Evolutionary conservation across 1,139 yeast species (phyloP), one percentile per base, ranked within the genome.

Genomic region (Eremothecium sinecaudum): DNA sequence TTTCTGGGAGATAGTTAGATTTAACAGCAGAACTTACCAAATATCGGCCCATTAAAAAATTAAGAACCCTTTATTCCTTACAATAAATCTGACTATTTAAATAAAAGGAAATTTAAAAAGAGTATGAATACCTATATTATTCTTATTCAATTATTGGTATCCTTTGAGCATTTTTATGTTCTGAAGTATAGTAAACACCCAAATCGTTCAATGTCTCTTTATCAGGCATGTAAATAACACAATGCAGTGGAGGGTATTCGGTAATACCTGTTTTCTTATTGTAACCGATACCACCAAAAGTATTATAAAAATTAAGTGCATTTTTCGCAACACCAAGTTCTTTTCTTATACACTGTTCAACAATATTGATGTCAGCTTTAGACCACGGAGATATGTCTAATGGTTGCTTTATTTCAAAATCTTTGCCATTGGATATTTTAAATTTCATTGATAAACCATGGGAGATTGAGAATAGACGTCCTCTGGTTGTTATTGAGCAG

Each of bases 331-430:
- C 41, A 26, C 67, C 71, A 41, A 73, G 69, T 49, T 75, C 79
- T 32, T 63, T 61, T 43, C 65, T 50, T n/a, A 76, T 72, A 69
- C 51, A 33, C 72, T 74, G 50, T 54, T 64, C 44, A 64, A 59
- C 31, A 67, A 52, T 46, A 64, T 65, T 36, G 56, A 66, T 36
- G 71, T 68, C 49, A 62, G 65, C 14, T 37, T 47, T 35, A 66
- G 59, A 53, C 75, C 73, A 55, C 1, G 79, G 76, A 32, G 77
- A 61, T 0, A 76, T 63, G 0, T 70, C 70, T 3, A 76, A 56
- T 1, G 79, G 80, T 11, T 73, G 61, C 15, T 62, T 51, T 5
- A 71, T 53, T 28, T 64, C 72, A 39, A 70, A 59, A 42, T 70
- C 73, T 43, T 69, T 69, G 4, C 69, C 69, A 36, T 66, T 69